phyloP scores from a whole-genome alignment of 495 filamentous ascomycete species.

The Endocarpon pusillum region DNA sequence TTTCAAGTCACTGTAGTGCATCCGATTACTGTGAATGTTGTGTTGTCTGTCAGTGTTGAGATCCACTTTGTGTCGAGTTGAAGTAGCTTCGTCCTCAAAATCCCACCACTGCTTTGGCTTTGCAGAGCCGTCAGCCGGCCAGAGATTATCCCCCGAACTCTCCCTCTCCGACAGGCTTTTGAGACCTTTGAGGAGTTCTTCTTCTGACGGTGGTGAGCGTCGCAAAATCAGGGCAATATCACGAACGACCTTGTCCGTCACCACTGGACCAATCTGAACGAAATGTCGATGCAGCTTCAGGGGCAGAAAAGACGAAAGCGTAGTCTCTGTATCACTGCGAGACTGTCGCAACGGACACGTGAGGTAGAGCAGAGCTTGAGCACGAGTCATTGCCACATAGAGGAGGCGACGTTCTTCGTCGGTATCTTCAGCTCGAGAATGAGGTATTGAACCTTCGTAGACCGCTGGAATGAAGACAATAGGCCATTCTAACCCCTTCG shows the following conservation, averaged over 20 bases:
- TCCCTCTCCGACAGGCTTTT: conserved; percentile 21
- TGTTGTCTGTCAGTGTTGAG: conserved; percentile 9
- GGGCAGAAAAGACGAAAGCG: conserved; percentile 42
- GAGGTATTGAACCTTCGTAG: conserved; percentile 86
- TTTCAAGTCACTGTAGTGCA: conserved; percentile 16
- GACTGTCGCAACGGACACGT: conserved; percentile 59
- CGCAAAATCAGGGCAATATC: conserved; percentile 46
- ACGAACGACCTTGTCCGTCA: conserved; percentile 36
- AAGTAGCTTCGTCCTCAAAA: conserved; percentile 20
- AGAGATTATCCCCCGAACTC: conserved; percentile 43
- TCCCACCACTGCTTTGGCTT: conserved; percentile 12
- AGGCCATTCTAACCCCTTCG: conserved; percentile 96
- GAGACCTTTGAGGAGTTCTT: conserved; percentile 28
- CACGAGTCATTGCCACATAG: conserved; percentile 97
- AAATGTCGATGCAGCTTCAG: conserved; percentile 31
- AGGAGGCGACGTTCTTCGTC: conserved; percentile 83
- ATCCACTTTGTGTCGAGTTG: conserved; percentile 15
- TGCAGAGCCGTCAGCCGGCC: conserved; percentile 41
- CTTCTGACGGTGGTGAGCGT: conserved; percentile 32
- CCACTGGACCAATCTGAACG: conserved; percentile 36
- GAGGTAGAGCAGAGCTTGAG: conserved; percentile 78
- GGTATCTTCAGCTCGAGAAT: conserved; percentile 75
- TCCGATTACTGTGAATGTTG: conserved; percentile 11
- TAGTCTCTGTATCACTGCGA: conserved; percentile 40
- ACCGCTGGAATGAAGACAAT: conserved; percentile 86